A percentile compares a stretch with the other conserved stretches of the same genome.
Conservation (phyloP, 2,329 filamentous ascomycete species). For the Pyrenochaeta sp. region DNA sequence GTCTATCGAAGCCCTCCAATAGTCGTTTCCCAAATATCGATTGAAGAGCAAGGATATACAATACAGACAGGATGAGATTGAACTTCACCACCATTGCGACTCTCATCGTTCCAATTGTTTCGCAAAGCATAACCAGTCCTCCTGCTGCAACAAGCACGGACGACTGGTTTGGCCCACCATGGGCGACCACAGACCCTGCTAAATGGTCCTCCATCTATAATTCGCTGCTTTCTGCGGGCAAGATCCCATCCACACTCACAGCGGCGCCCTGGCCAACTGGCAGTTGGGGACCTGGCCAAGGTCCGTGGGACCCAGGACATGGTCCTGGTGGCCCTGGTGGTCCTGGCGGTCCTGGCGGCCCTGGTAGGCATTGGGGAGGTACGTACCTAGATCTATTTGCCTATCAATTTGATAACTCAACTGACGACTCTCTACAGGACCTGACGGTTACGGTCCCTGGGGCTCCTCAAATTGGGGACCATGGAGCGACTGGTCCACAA, state of each 20-base stretch:
- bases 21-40: too few species aligned
- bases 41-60: background rate
- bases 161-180: conserved; percentile 19
- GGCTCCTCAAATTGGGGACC: conserved; percentile 38
- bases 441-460: conserved; percentile 36
- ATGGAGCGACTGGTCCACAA: conserved; percentile 39
- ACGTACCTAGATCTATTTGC: background rate
- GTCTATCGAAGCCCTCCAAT: background rate
- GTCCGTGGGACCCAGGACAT: conserved; percentile 28
- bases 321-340: conserved; percentile 10
- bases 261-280: conserved; percentile 32
- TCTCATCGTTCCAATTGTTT: conserved; percentile 9
- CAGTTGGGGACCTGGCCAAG: conserved; percentile 30
- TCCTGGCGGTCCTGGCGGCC: conserved; percentile 6
- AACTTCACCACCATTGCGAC: conserved; percentile 7
- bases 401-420: background rate
- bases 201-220: conserved; percentile 37
- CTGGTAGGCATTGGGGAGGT: conserved; percentile 31
- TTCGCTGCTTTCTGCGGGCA: conserved; percentile 33
- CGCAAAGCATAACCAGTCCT: conserved; percentile 14
- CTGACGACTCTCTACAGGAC: conserved; percentile 15
- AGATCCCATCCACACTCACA: conserved; percentile 37
- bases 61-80: conserved; percentile 7
- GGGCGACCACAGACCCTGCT: conserved; percentile 28
- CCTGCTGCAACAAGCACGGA: conserved; percentile 14